Evolutionary conservation across 352 stramenopile species (phyloP), one percentile per base, ranked within the genome.

Genomic region (Phytophthora meadii): DNA sequence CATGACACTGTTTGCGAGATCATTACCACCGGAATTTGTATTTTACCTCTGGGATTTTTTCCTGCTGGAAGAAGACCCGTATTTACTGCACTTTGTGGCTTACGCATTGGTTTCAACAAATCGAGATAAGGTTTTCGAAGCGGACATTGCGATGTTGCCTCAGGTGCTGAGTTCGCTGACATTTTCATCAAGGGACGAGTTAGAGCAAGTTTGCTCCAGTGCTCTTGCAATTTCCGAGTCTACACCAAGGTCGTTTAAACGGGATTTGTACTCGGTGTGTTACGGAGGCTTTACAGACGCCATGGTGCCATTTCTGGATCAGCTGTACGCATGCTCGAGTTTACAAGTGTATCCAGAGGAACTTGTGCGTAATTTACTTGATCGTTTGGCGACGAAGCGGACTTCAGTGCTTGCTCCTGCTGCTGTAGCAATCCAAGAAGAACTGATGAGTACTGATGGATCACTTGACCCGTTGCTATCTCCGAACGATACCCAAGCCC

Each of bases 1-100:
- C 68, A 96, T 98, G 79, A 98, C 93, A 65, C 77, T 98, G 3
- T 97, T 98, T 75, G 88, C 93, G 24, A 77, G 90, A 22, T 95
- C 83, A 9, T 61, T 97, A 30, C 68, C 81, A 24, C 81, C 80
- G 0, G 77, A 91, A 2, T 70, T 93, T 19, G 73, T 97, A 12
- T 94, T 95, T 52, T 70, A 78, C 61, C 71, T 98, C 1, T 98
- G 93, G 93, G 93, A 98, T 60, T 94, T 95, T 65, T 97, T 97
- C 44, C 53, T 98, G 6, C 72, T 97, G 14, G 76, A 97, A 44
- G 82, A 94, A 68, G 88, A 97, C 39, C 90, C 90, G 58, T 94
- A 90, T 46, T 57, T 97, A 53, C 75, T 96, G 36, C 91, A 97
- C 54, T 97, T 97, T 66, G 82, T 97, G 22, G 90, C 92, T 2